Base-by-base conservation (phyloP, 2,329 filamentous ascomycete genomes). In the Talaromyces verruculosus region DNA sequence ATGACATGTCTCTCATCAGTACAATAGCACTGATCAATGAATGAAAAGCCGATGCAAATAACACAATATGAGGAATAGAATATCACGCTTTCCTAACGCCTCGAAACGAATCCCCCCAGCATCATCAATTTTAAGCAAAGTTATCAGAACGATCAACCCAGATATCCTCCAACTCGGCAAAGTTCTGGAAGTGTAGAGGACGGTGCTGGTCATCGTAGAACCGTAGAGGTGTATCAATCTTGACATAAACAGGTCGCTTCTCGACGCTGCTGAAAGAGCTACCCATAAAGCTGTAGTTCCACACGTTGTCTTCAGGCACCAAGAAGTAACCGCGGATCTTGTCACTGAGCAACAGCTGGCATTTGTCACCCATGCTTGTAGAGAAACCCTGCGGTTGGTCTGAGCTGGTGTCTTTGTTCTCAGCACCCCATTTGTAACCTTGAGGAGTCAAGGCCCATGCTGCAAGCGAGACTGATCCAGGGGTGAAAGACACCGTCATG, bases 211-310 rank as follows among this genome's bases (percentile, higher is more conserved):
- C 93, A 75, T 91, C 93, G 81, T 99, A 99, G 81, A 97, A 98
- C 8, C 91, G 85, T 2, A 89, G 80, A 19, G 95, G 95, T 51
- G 92, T 96, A 79, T 98, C 96, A 64, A 99, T 89, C 84, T 95
- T 95, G 72, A 98, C 93, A 72, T 93, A 91, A 51, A 97, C 87
- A 3, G 89, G 85, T 82, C 92, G 92, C 88, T 97, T 98, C 82
- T 97, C 93, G 69, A 97, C 85, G 47, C 89, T 88, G 15, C 89
- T 88, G 76, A 98, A 99, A 0, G 89, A 88, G 70, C 89, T 92
- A 64, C 95, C 95, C 89, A 98, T 92, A 84, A 99, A 99, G 78
- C 91, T 95, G 83, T 97, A 99, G 80, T 99, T 99, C 95, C 95
- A 99, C 68, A 90, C 85, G 68, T 89, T 89, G 64, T 90, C 89